Base-by-base conservation (phyloP, 441 rosid species). In the Cnidoscolus chayamansa region DNA sequence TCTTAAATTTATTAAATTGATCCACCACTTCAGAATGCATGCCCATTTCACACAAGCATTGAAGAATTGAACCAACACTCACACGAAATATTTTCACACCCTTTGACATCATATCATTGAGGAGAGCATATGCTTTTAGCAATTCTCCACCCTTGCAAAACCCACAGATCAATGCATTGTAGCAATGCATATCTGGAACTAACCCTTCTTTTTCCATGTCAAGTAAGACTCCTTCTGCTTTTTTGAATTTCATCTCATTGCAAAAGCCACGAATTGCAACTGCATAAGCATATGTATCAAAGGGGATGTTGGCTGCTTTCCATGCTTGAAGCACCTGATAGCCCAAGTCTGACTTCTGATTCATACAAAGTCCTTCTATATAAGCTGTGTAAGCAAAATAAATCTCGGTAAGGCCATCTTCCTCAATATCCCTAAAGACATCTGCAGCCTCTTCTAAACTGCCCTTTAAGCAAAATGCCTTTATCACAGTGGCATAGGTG, bases 301-400 rank as follows among this genome's bases (percentile, higher is more conserved):
- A 20, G 19, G 85, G 83, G 72, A 77, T n/a, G 5, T 81, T 79
- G 7, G 56, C 74, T 0, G 31, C 73, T 61, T 72, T 61, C 79
- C 81, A 74, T 0, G 43, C 55, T 47, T 64, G 47, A 40, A 93
- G 80, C 70, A 81, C 32, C 72, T 72, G 63, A 79, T 79, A 76
- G 59, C 92, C 97, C 9, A 55, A n/a, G 9, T 76, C 82, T 2
- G 92, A 76, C 72, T 60, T 73, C 19, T 74, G 53, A 78, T 83
- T 79, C 43, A 57, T 43, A 75, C 94, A 90, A 64, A 90, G 87
- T 32, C 91, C 96, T 83, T 87, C 87, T 1, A 91, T 85, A 58
- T 71, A 90, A 55, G 89, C 81, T 6, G 77, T 72, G 77, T 79
- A 89, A 72, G 85, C 82, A 82, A 84, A 86, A 63, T 75, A 72